A percentile compares a stretch with the other conserved stretches of the same genome.
These are phyloP conservation scores for Exidia glandulosa DNA, from an alignment of 768 basidiomycete species.

Conservation along the genomic window DNA sequence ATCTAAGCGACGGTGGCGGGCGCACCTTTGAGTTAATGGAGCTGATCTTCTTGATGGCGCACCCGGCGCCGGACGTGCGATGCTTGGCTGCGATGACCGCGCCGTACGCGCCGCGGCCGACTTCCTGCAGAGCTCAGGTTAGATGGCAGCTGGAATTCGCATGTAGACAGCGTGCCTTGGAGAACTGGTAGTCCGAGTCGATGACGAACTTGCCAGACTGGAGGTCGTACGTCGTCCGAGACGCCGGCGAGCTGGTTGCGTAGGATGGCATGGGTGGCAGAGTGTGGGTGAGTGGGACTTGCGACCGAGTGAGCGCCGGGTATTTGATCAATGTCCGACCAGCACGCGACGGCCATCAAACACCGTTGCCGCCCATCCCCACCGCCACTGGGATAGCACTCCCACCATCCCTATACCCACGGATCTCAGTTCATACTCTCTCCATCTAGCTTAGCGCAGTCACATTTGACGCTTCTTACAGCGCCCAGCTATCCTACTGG, in stretches of 20 bases:
- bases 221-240: too few relatives aligned
- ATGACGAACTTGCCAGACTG: conserved; percentile 83
- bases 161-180: too few relatives aligned
- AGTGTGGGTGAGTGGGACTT: not conserved
- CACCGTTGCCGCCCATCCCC: not conserved
- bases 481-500: too few relatives aligned
- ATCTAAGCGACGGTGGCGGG: not conserved
- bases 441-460: too few relatives aligned
- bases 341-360: not conserved
- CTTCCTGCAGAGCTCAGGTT: too few relatives aligned
- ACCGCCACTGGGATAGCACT: too few relatives aligned
- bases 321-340: too few relatives aligned
- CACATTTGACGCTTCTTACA: too few relatives aligned
- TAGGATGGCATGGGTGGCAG: not conserved
- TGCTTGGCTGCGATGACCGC: conserved; percentile 83
- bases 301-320: too few relatives aligned
- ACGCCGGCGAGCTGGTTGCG: not conserved
- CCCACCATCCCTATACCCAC: too few relatives aligned
- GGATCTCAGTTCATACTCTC: too few relatives aligned
- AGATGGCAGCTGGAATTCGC: too few relatives aligned
- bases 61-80: conserved; percentile 73
- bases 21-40: conserved; percentile 82
- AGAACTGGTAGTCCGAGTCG: conserved; percentile 82
- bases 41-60: conserved; percentile 94
- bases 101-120: conserved; percentile 92